These are phyloP conservation scores for Cutaneotrichosporon dermatis DNA, from an alignment of 1,284 basidiomycete species.

Conservation along the genomic window DNA sequence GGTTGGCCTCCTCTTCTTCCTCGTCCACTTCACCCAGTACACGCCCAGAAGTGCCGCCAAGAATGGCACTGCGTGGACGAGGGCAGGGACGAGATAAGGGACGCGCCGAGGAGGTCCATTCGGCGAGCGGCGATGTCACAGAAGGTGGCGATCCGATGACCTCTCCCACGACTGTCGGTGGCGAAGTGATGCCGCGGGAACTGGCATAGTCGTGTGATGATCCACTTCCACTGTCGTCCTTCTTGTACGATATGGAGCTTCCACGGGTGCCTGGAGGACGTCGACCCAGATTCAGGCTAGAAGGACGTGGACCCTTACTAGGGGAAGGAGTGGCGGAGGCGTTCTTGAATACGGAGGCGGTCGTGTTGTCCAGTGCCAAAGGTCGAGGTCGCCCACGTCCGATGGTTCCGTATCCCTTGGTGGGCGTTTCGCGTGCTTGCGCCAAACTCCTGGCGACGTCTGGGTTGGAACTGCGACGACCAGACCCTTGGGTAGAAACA, in stretches of 20 bases:
- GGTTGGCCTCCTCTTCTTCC: conserved; percentile 27
- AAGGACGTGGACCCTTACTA: conserved; percentile 8
- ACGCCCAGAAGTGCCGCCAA: conserved; percentile 24
- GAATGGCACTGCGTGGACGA: conserved; percentile 30
- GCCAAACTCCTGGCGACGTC: conserved; percentile 8
- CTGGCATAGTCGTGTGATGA: conserved; percentile 21
- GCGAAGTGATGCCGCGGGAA: conserved; percentile 18
- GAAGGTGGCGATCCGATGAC: conserved; percentile 7
- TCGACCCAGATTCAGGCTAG: conserved; percentile 3
- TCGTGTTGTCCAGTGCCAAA: conserved; percentile 12
- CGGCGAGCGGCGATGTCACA: conserved; percentile 18
- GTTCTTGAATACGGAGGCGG: conserved; percentile 2
- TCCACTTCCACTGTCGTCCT: conserved; percentile 25
- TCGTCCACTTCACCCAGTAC: conserved; percentile 40
- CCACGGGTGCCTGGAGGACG: conserved; percentile 14
- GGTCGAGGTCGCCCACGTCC: conserved; percentile 37
- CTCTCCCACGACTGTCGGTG: background rate
- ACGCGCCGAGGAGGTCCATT: conserved; percentile 10
- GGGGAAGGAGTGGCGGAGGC: conserved; percentile 6
- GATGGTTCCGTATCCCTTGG: conserved; percentile 35
- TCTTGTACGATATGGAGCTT: conserved; percentile 44
- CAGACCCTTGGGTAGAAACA: conserved; percentile 10
- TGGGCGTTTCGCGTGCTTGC: conserved; percentile 14
- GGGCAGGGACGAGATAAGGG: conserved; percentile 29
- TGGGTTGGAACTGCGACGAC: conserved; percentile 23